These are phyloP conservation scores for Diaporthe destruens DNA, from an alignment of 2,329 filamentous ascomycete species.

Conservation along the genomic window DNA sequence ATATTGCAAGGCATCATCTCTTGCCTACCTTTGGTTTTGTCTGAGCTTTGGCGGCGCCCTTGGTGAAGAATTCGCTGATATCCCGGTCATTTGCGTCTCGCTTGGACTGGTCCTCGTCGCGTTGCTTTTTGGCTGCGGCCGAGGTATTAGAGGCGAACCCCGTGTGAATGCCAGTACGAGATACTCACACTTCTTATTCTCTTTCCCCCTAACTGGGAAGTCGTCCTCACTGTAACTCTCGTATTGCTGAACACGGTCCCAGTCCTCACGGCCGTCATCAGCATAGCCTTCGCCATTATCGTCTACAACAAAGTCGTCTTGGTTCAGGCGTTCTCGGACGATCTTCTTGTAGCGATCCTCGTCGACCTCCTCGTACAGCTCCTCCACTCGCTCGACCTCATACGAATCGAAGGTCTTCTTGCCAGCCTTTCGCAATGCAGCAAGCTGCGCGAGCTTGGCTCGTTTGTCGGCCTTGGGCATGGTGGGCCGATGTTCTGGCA, in stretches of 20 bases:
- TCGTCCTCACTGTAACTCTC: constrained; percentile 84
- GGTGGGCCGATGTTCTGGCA: constrained; percentile 42
- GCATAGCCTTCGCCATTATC: constrained; percentile 98
- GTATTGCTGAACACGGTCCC: constrained; percentile 79
- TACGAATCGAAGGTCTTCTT: constrained; percentile 93
- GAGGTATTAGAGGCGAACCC: not conserved
- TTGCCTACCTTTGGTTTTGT: constrained; percentile 82
- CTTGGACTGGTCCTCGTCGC: constrained; percentile 87
- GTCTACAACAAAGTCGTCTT: constrained; percentile 98
- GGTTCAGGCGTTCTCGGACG: constrained; percentile 86
- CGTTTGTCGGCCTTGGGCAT: constrained; percentile 61
- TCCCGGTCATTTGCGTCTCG: constrained; percentile 89
- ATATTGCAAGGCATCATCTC: not conserved
- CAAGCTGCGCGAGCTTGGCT: constrained; percentile 80
- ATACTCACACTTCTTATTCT: constrained; percentile 64
- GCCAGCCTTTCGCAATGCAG: constrained; percentile 85
- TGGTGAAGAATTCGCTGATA: constrained; percentile 95
- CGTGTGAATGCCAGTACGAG: not conserved
- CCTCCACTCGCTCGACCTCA: constrained; percentile 84
- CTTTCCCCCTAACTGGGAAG: constrained; percentile 58
- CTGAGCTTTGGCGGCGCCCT: constrained; percentile 74
- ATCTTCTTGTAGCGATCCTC: constrained; percentile 98
- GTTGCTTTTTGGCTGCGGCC: constrained; percentile 81
- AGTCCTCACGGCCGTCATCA: constrained; percentile 95
- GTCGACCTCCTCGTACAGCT: constrained; percentile 95